Conservation (phyloP, 441 rosid species). For the Euphorbia schlechtendalii region DNA sequence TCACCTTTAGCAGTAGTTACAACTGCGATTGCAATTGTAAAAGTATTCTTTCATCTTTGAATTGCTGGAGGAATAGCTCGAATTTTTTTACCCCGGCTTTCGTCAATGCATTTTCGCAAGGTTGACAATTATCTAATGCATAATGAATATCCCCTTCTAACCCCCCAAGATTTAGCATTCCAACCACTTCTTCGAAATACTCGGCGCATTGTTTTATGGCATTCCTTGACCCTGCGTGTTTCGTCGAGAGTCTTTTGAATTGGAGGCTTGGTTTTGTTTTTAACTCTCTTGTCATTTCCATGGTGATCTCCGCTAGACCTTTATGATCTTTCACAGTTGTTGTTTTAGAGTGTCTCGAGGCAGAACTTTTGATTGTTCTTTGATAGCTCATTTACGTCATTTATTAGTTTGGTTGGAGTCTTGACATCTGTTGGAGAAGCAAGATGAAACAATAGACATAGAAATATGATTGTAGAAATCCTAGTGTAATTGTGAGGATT, state of each 20-base stretch:
- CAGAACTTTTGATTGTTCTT: neutral
- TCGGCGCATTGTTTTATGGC: slow-evolving; percentile 1
- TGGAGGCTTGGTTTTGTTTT: neutral
- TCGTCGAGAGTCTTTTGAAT: neutral
- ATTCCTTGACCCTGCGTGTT: too few relatives aligned
- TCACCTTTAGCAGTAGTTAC: neutral
- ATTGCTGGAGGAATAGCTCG: neutral
- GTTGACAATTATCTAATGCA: slow-evolving; percentile 11
- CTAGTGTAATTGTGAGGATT: neutral
- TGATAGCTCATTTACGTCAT: neutral
- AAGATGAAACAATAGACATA: neutral
- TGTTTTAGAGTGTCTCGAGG: neutral
- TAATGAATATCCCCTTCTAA: slow-evolving; percentile 20
- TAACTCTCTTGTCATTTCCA: neutral
- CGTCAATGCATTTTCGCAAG: slow-evolving; percentile 16
- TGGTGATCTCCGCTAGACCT: neutral
- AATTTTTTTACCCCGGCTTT: neutral
- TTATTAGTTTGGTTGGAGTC: neutral
- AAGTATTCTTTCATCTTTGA: slow-evolving; percentile 9
- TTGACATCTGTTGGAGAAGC: neutral
- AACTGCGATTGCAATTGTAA: neutral
- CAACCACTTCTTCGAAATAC: slow-evolving; percentile 6
- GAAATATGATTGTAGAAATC: too few relatives aligned
- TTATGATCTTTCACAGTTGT: neutral
- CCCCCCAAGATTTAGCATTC: slow-evolving; percentile 12